Evolutionary conservation across 169 alveolate genomes (phyloP), one percentile per base, ranked within the genome.

Genomic region (Plasmodium coatneyi): DNA sequence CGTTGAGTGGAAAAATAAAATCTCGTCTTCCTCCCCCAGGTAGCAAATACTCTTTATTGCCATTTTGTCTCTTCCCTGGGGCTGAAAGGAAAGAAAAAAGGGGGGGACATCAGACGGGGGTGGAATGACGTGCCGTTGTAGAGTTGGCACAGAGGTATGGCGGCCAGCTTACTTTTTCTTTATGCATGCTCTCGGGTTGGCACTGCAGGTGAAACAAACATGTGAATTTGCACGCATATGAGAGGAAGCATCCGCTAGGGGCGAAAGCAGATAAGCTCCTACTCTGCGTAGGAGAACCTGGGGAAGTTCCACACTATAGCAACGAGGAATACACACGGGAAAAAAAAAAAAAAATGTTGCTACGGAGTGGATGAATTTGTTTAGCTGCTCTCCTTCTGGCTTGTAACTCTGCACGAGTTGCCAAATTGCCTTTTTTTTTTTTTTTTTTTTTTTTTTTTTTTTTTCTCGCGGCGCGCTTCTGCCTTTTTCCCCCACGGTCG

Each of bases 31-130:
- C 60, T 84, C 76, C 28, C 86, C 93, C 43, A 84, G 79, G 43
- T 84, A 84, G 52, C 93, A 84, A 74, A 84, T 49, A 49, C 93
- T 84, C 32, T 74, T 84, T 49, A 84, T 84, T 16, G 93, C 60
- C 93, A 84, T 84, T 84, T 72, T 84, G 9, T 60, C 12, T n/a
- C 34, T 60, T 60, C 34, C 30, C 10, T 56, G 22, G 4, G 34
- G 32, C 32, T n/a, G 74, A 6, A 60, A 60, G 0, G 1, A 60
- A 60, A 60, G 19, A 19, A 60, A 60, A 3, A 60, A 19, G 5
- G 9, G 28, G 74, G 10, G 36, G 74, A 4, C 25, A 5, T 39
- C 46, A 39, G 46, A 39, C 32, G 30, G 43, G 52, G 56, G 56
- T 9, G 56, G 56, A 46, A 46, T 46, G 19, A 46, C 19, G 56